A percentile compares a stretch with the other conserved stretches of the same genome.
Conservation (phyloP, 2,329 filamentous ascomycete species). For the Paracamarosporium sp. region DNA sequence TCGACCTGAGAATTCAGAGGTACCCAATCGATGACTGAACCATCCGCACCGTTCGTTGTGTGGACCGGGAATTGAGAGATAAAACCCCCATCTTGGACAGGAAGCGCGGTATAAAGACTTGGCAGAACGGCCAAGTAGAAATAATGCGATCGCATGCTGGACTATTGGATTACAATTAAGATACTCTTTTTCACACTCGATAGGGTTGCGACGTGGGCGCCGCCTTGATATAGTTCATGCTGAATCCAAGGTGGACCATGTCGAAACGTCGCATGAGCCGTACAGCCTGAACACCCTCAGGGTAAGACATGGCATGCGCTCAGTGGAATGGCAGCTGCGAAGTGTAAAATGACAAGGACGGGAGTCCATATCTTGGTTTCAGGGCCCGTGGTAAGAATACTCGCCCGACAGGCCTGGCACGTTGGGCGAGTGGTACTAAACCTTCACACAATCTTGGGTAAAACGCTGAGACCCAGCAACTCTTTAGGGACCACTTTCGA, state of each 20-base stretch:
- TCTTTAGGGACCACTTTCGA: not conserved
- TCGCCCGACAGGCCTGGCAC: not conserved
- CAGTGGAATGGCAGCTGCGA: slow-evolving; percentile 1
- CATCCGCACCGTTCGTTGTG: slow-evolving; percentile 14
- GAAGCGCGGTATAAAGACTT: slow-evolving; percentile 4
- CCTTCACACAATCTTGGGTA: slow-evolving; percentile 3
- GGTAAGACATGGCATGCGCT: slow-evolving; percentile 3
- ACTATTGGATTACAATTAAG: slow-evolving; percentile 4
- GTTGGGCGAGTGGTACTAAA: slow-evolving; percentile 2
- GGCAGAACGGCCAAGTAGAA: slow-evolving; percentile 4
- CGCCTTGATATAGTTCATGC: slow-evolving; percentile 11
- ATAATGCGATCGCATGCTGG: slow-evolving; percentile 9
- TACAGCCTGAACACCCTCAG: slow-evolving; percentile 4
- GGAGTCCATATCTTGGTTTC: not conserved
- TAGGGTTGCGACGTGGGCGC: not conserved
- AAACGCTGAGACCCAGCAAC: not conserved
- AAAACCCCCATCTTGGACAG: slow-evolving; percentile 2
- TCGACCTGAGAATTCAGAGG: slow-evolving; percentile 13
- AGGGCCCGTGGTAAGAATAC: slow-evolving; percentile 1
- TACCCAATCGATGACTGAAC: slow-evolving; percentile 18
- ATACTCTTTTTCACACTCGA: not conserved
- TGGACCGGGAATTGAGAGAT: slow-evolving; percentile 7
- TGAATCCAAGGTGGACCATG: not conserved
- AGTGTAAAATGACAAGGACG: slow-evolving; percentile 2
- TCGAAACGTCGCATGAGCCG: slow-evolving; percentile 8